A percentile compares a stretch with the other conserved stretches of the same genome.
Evolutionary conservation across 2,329 filamentous ascomycete species (phyloP).

Genomic region (Cladobotryum protrusum): DNA sequence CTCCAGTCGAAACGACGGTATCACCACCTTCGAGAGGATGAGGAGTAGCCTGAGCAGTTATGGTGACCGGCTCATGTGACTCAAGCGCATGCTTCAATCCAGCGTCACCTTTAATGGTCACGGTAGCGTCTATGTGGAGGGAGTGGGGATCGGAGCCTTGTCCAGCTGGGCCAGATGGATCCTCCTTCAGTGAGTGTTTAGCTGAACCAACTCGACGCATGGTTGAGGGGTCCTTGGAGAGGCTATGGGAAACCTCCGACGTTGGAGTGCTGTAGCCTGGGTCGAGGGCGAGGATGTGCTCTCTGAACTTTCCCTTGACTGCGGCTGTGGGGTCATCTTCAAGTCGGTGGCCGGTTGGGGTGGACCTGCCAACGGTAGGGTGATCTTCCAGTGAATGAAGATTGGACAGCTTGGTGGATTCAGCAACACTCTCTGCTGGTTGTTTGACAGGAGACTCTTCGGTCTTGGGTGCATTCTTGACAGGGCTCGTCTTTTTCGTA

Average conservation of each 20-base stretch:
- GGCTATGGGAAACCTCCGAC: conserved; percentile 3
- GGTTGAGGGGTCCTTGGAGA: conserved; percentile 9
- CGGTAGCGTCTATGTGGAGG: conserved; percentile 5
- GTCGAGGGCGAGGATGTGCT: conserved; percentile 12
- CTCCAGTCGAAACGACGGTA: background rate
- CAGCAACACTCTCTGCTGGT: background rate
- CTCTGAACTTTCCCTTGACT: background rate
- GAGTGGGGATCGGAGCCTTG: conserved; percentile 3
- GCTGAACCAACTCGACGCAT: background rate
- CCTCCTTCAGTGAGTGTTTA: conserved; percentile 5
- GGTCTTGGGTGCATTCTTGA: background rate
- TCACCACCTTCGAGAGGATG: conserved; percentile 11
- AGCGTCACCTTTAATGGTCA: background rate
- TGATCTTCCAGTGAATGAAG: conserved; percentile 1
- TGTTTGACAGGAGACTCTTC: background rate
- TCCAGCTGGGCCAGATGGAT: background rate
- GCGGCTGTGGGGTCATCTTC: conserved; percentile 5
- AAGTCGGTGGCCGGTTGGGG: conserved; percentile 9
- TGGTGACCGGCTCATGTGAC: conserved; percentile 1
- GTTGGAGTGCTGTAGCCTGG: background rate
- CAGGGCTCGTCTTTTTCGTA: background rate
- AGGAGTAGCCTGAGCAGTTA: background rate
- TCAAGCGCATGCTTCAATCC: conserved; percentile 6
- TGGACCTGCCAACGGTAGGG: background rate
- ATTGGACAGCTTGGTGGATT: background rate